phyloP scores from a whole-genome alignment of 495 filamentous ascomycete genomes.

The Daldinia loculata region DNA sequence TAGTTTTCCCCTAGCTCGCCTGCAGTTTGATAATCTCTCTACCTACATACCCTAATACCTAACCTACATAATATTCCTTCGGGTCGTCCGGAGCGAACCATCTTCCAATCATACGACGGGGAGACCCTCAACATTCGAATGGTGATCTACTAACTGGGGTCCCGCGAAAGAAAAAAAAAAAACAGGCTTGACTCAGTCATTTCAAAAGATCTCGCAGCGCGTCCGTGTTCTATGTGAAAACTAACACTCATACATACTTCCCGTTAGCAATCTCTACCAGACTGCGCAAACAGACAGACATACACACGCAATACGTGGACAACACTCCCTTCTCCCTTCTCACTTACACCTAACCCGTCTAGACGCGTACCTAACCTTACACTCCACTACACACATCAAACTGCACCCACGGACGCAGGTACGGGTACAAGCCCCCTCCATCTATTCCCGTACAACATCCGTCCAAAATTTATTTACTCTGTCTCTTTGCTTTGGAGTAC shows the following conservation, averaged over 20 bases:
- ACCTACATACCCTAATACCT: slow-evolving; percentile 12
- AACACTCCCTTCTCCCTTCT: not conserved
- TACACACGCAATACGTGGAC: slow-evolving; percentile 6
- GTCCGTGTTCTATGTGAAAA: slow-evolving; percentile 31
- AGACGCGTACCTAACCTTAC: slow-evolving; percentile 7
- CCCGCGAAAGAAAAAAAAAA: slow-evolving; percentile 14
- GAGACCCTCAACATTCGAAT: slow-evolving; percentile 12
- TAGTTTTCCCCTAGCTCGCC: slow-evolving; percentile 1
- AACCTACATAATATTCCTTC: slow-evolving; percentile 31
- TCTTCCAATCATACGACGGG: slow-evolving; percentile 39
- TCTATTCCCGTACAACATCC: slow-evolving; percentile 16
- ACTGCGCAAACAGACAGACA: slow-evolving; percentile 16
- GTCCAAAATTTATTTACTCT: slow-evolving; percentile 7
- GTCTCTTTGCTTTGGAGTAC: slow-evolving; percentile 9
- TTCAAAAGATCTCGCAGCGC: slow-evolving; percentile 25
- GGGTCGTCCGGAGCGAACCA: slow-evolving; percentile 38
- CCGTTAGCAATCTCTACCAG: slow-evolving; percentile 9
- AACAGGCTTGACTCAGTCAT: slow-evolving; percentile 33
- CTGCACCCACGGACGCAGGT: slow-evolving; percentile 14
- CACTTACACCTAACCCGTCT: slow-evolving; percentile 1
- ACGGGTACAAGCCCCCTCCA: slow-evolving; percentile 9
- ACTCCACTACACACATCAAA: slow-evolving; percentile 9
- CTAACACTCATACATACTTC: slow-evolving; percentile 8
- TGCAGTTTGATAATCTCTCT: slow-evolving; percentile 4
- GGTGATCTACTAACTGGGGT: slow-evolving; percentile 24